Percentiles rank a stretch among this genome's conserved stretches.
Conservation (phyloP, 345 rosid species). For the Syzygium aqueum region DNA sequence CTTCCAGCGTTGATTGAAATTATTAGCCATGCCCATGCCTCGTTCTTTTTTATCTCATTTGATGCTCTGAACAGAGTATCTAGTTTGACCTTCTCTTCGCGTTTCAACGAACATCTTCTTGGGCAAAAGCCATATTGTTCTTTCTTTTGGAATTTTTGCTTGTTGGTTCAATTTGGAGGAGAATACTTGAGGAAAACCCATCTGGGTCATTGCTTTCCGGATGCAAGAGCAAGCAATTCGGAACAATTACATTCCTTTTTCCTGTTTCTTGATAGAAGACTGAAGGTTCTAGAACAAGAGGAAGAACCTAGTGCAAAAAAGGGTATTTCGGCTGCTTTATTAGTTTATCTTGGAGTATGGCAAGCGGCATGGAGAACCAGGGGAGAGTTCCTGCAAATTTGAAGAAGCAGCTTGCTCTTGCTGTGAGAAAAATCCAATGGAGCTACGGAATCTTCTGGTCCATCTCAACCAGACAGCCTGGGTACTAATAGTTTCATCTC, state of each 20-base stretch:
- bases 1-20: neutral
- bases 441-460: conserved; percentile 59
- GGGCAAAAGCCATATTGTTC: neutral
- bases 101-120: neutral
- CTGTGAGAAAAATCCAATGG: conserved; percentile 49
- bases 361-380: neutral
- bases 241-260: neutral
- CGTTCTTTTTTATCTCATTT: neutral
- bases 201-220: neutral
- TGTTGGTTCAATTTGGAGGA: neutral
- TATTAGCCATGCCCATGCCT: neutral
- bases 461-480: conserved; percentile 25
- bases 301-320: neutral
- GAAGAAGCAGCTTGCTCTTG: conserved; percentile 38
- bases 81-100: neutral
- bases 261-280: neutral
- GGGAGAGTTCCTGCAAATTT: conserved; percentile 15
- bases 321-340: neutral
- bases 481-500: conserved; percentile 10
- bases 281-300: neutral
- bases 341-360: neutral
- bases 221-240: neutral
- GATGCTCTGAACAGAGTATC: neutral
- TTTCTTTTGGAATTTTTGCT: neutral
- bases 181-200: neutral